Percentiles rank a stretch among this genome's conserved stretches.
These are phyloP conservation scores for Trichoderma koningii DNA, from an alignment of 2,329 filamentous ascomycete species.

Conservation along the genomic window DNA sequence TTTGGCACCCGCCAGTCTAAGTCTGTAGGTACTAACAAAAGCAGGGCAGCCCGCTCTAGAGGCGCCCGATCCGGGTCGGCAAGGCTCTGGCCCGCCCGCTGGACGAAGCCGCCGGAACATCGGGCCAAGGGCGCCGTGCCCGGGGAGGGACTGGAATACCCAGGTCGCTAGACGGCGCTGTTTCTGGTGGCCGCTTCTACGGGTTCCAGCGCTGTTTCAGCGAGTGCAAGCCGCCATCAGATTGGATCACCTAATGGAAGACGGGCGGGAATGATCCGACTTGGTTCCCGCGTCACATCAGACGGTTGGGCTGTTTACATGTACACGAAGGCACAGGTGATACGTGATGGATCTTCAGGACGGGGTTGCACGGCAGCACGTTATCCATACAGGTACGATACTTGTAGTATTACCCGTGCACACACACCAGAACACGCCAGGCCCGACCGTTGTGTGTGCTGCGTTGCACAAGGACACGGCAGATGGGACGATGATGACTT, in stretches of 20 bases:
- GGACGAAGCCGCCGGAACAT: constrained; percentile 20
- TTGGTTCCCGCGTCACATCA: neutral
- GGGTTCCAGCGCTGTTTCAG: constrained; percentile 12
- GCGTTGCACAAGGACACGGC: neutral
- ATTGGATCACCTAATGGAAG: too few relatives aligned
- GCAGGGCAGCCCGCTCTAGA: too few relatives aligned
- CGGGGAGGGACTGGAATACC: neutral
- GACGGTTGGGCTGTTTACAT: too few relatives aligned
- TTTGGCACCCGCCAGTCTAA: too few relatives aligned
- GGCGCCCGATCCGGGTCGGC: constrained; percentile 6
- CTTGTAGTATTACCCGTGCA: too few relatives aligned
- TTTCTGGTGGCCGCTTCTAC: neutral
- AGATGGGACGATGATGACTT: neutral
- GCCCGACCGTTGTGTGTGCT: neutral
- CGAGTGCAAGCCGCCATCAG: neutral
- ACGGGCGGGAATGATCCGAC: neutral
- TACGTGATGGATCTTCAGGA: neutral
- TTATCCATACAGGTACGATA: too few relatives aligned
- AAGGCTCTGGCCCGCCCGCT: constrained; percentile 3
- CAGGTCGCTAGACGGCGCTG: neutral
- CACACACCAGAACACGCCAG: too few relatives aligned
- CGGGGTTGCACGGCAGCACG: constrained; percentile 3
- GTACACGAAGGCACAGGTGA: neutral
- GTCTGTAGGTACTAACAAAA: too few relatives aligned
- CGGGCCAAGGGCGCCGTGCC: constrained; percentile 14